Evolutionary conservation across 2,329 filamentous ascomycete species (phyloP).

Genomic region (Ophiostoma australiae): DNA sequence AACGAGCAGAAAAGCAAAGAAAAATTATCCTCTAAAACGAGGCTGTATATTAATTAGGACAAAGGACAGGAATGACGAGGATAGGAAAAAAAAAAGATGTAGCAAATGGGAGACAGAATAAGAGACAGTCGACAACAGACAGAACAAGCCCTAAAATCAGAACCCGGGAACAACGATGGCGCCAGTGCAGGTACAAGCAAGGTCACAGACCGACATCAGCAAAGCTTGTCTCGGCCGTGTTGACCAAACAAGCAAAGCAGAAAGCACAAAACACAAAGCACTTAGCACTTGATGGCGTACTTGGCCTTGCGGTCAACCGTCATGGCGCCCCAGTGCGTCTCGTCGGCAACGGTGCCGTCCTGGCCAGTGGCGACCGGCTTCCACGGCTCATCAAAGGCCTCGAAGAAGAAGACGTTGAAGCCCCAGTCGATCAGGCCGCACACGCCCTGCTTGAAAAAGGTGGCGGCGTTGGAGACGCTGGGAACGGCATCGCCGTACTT

Average conservation of each 20-base stretch:
- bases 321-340: conserved; percentile 26
- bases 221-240: neutral
- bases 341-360: conserved; percentile 22
- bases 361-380: conserved; percentile 21
- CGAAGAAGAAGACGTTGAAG: conserved; percentile 25
- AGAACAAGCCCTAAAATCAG: neutral
- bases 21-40: neutral
- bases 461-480: conserved; percentile 17
- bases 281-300: conserved; percentile 22
- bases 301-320: conserved; percentile 24
- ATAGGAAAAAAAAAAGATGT: neutral
- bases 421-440: conserved; percentile 24
- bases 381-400: conserved; percentile 25
- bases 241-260: neutral
- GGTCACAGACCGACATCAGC: neutral
- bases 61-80: neutral
- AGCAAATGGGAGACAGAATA: neutral
- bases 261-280: neutral
- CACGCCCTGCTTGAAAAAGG: conserved; percentile 20
- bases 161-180: neutral
- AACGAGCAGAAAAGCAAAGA: neutral
- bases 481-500: conserved; percentile 21
- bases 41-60: neutral
- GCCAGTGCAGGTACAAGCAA: neutral
- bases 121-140: neutral